phyloP scores from a whole-genome alignment of 192 early-diverging fungal genomes.

The Gigaspora rosea region DNA sequence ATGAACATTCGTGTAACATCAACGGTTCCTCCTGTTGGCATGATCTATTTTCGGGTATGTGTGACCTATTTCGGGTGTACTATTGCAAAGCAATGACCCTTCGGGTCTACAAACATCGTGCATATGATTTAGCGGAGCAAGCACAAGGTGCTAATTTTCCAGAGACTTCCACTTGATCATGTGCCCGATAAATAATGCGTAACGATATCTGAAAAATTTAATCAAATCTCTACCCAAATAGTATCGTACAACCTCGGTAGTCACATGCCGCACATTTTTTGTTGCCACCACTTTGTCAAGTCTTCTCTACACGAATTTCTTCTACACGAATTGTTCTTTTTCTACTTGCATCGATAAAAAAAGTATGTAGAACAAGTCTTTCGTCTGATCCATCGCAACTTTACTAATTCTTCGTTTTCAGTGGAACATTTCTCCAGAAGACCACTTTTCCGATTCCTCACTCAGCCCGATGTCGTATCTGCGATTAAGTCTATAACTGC shows the following conservation, averaged over 20 bases:
- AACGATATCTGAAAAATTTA: too few relatives aligned
- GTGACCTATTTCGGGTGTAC: too few relatives aligned
- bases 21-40: too few relatives aligned
- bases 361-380: constrained; percentile 32
- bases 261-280: constrained; percentile 17
- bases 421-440: constrained; percentile 24
- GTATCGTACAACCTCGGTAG: constrained; percentile 9
- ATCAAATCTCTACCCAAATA: constrained; percentile 17
- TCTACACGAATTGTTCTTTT: constrained; percentile 21
- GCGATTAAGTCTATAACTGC: constrained; percentile 29
- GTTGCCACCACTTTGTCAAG: too few relatives aligned
- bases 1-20: too few relatives aligned
- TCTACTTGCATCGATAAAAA: constrained; percentile 23
- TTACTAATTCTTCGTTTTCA: constrained; percentile 31
- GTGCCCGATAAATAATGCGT: too few relatives aligned
- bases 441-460: constrained; percentile 32
- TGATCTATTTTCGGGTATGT: too few relatives aligned
- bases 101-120: too few relatives aligned
- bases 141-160: too few relatives aligned
- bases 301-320: background rate
- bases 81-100: too few relatives aligned
- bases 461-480: constrained; percentile 26
- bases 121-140: too few relatives aligned
- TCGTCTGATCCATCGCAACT: constrained; percentile 27
- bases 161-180: too few relatives aligned